Percentiles rank a stretch among this genome's conserved stretches.
phyloP scores from a whole-genome alignment of 2,329 filamentous ascomycete genomes.

The Fusarium fracticaudum region DNA sequence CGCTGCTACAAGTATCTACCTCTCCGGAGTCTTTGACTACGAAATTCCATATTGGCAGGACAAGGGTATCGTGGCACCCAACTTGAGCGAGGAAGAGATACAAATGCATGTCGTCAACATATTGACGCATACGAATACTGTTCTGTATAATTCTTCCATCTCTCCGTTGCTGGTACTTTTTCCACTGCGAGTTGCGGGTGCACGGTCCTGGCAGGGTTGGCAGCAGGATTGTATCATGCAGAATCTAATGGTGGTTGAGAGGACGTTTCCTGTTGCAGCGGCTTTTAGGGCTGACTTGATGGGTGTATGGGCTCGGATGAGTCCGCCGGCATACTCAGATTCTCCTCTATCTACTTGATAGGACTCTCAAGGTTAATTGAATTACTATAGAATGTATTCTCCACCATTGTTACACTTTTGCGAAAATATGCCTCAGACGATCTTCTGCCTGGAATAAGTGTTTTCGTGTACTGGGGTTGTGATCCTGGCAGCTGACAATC shows the following conservation, averaged over 20 bases:
- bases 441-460: neutral
- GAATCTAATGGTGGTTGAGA: slow-evolving; percentile 31
- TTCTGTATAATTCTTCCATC: slow-evolving; percentile 34
- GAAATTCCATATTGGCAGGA: slow-evolving; percentile 45
- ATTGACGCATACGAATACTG: slow-evolving; percentile 19
- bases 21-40: slow-evolving; percentile 51
- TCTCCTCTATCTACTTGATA: neutral
- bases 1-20: slow-evolving; percentile 49
- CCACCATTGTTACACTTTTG: neutral
- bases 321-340: neutral
- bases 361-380: neutral
- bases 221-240: slow-evolving; percentile 37
- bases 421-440: neutral
- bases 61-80: slow-evolving; percentile 35
- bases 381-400: neutral
- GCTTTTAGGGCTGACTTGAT: slow-evolving; percentile 38
- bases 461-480: neutral
- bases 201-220: slow-evolving; percentile 36
- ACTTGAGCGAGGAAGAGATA: slow-evolving; percentile 33
- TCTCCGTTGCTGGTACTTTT: slow-evolving; percentile 49
- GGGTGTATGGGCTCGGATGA: slow-evolving; percentile 29
- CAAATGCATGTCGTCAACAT: slow-evolving; percentile 40
- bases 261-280: slow-evolving; percentile 41
- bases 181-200: slow-evolving; percentile 48
- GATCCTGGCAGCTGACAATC: slow-evolving; percentile 12